These are phyloP conservation scores for Rhinocladiella similis DNA, from an alignment of 2,329 filamentous ascomycete species.

Conservation along the genomic window DNA sequence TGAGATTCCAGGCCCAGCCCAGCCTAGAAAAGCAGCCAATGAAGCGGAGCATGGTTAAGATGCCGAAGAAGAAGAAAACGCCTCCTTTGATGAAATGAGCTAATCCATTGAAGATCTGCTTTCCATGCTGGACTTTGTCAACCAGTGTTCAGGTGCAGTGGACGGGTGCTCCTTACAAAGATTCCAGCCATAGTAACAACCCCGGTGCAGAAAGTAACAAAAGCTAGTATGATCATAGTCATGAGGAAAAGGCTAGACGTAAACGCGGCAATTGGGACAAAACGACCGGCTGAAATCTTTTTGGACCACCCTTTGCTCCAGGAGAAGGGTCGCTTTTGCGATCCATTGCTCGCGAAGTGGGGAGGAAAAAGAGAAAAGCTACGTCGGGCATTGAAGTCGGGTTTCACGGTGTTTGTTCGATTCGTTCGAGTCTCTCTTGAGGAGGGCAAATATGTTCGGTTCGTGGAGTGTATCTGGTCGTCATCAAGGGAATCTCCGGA, in stretches of 20 bases:
- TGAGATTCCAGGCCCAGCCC: slow-evolving; percentile 84
- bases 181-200: slow-evolving; percentile 41
- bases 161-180: slow-evolving; percentile 9
- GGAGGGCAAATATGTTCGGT: too few species aligned
- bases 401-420: too few species aligned
- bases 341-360: too few species aligned
- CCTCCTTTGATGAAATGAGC: slow-evolving; percentile 84
- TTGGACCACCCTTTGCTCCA: not conserved
- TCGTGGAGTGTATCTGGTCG: too few species aligned
- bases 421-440: too few species aligned
- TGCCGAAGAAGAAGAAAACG: slow-evolving; percentile 80
- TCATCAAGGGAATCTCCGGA: not conserved
- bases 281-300: not conserved
- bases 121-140: slow-evolving; percentile 38
- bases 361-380: too few species aligned
- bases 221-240: slow-evolving; percentile 7
- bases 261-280: not conserved
- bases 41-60: slow-evolving; percentile 77
- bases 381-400: too few species aligned
- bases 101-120: slow-evolving; percentile 70
- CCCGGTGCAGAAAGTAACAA: slow-evolving; percentile 16
- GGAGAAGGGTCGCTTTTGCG: too few species aligned
- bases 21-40: slow-evolving; percentile 76
- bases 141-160: not conserved
- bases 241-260: slow-evolving; percentile 1